Percentiles rank a stretch among this genome's conserved stretches.
These are phyloP conservation scores for Starmerella ratchasimensis DNA, from an alignment of 805 yeast genomes.

Conservation along the genomic window DNA sequence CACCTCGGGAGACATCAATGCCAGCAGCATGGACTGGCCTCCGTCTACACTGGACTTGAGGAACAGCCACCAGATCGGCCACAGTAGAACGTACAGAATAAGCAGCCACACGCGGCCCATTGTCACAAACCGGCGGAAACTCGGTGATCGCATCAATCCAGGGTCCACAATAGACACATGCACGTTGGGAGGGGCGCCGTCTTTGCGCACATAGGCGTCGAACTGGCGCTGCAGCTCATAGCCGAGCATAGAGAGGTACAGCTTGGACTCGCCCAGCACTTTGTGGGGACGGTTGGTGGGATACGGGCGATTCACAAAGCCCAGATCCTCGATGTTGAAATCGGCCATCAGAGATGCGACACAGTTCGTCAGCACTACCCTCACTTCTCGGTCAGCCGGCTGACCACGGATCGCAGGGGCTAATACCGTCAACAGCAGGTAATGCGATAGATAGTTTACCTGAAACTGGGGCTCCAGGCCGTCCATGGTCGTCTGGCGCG, in stretches of 20 bases:
- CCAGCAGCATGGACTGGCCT: conserved; percentile 60
- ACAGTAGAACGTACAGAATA: conserved; percentile 48
- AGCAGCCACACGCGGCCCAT: conserved; percentile 39
- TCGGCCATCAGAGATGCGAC: conserved; percentile 61
- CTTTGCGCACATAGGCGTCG: conserved; percentile 47
- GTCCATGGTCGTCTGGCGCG: conserved; percentile 55
- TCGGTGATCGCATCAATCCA: conserved; percentile 79
- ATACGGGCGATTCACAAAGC: conserved; percentile 41
- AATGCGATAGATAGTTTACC: conserved; percentile 67
- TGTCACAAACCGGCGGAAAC: conserved; percentile 72
- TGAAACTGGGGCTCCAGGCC: conserved; percentile 82
- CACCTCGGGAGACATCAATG: conserved; percentile 58
- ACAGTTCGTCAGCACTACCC: conserved; percentile 70
- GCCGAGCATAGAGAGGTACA: conserved; percentile 62
- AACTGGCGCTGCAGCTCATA: conserved; percentile 61
- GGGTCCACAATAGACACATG: conserved; percentile 73
- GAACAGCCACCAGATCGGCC: conserved; percentile 74
- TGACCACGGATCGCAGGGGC: conserved; percentile 79
- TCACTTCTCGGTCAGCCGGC: conserved; percentile 88
- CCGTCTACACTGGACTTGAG: conserved; percentile 68
- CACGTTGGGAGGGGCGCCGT: conserved; percentile 52
- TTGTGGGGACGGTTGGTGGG: conserved; percentile 54
- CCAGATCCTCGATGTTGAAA: conserved; percentile 46
- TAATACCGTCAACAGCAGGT: conserved; percentile 62
- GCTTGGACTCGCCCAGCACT: conserved; percentile 69